phyloP scores from a whole-genome alignment of 1,139 yeast species.

The Taphrina confusa region DNA sequence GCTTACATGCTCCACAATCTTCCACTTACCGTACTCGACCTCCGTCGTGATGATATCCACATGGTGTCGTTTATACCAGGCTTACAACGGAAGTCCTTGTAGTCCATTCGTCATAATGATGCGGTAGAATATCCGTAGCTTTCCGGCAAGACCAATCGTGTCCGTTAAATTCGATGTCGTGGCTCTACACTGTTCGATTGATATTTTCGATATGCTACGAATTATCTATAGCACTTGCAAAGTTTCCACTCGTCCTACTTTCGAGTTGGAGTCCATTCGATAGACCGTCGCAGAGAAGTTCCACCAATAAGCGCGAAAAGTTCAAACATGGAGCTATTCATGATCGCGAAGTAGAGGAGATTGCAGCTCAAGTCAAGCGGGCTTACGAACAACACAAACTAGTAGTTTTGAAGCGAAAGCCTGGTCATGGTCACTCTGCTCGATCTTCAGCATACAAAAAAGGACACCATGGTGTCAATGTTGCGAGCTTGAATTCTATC shows the following conservation, averaged over 20 bases:
- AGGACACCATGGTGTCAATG: constrained; percentile 6
- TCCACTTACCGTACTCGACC: no score
- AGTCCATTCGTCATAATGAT: no score
- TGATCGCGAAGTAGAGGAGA: background rate
- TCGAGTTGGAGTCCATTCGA: background rate
- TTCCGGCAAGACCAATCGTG: no score
- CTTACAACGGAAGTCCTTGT: no score
- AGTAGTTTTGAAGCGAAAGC: constrained; percentile 2
- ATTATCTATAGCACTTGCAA: background rate
- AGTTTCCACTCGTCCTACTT: background rate
- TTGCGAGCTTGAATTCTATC: background rate
- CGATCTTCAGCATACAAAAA: constrained; percentile 10
- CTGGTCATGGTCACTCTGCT: constrained; percentile 23
- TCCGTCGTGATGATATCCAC: no score
- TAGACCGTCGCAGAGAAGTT: background rate
- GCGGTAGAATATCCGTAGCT: no score
- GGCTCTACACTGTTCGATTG: background rate
- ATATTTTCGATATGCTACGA: background rate
- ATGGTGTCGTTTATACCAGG: no score
- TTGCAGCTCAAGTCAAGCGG: background rate
- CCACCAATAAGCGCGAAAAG: background rate
- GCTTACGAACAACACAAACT: background rate
- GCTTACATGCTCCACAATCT: no score
- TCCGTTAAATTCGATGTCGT: no score
- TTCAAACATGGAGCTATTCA: background rate